Percentiles rank a stretch among this genome's conserved stretches.
Evolutionary conservation across 2,329 filamentous ascomycete species (phyloP).

Genomic region (Scedosporium dehoogii): DNA sequence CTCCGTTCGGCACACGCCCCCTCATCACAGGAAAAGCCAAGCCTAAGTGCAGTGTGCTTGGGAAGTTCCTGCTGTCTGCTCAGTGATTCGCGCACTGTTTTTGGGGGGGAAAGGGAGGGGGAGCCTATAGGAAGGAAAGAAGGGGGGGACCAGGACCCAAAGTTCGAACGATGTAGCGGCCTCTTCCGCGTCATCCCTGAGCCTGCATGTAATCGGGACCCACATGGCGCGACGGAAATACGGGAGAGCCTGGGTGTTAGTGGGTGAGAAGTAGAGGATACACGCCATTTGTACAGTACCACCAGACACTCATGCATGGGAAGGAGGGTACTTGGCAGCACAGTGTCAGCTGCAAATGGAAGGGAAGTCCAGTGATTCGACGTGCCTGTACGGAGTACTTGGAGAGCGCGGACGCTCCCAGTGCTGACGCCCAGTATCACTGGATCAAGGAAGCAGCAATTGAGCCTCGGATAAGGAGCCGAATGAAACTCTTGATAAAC

Average conservation of each 20-base stretch:
- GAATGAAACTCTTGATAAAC: background rate
- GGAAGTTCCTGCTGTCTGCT: background rate
- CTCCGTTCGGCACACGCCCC: too few species aligned
- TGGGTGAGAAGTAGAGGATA: background rate
- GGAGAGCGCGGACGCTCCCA: too few species aligned
- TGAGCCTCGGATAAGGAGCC: background rate
- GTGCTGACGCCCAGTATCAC: background rate
- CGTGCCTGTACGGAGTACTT: too few species aligned
- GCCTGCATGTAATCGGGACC: background rate
- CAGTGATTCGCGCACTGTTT: background rate
- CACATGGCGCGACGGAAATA: slow-evolving; percentile 1
- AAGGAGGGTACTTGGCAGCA: background rate
- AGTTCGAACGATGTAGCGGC: slow-evolving; percentile 2
- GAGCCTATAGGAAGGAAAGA: background rate
- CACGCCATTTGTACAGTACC: background rate
- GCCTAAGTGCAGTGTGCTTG: background rate
- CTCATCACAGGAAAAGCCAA: too few species aligned
- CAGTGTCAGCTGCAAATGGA: background rate
- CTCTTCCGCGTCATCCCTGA: slow-evolving; percentile 5
- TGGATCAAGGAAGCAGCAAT: background rate
- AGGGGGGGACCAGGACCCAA: background rate
- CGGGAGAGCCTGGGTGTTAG: background rate
- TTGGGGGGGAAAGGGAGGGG: background rate
- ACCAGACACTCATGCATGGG: background rate
- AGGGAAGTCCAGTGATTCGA: too few species aligned